Evolutionary conservation across 2,329 filamentous ascomycete genomes (phyloP).

Genomic region (Fusarium floridanum): DNA sequence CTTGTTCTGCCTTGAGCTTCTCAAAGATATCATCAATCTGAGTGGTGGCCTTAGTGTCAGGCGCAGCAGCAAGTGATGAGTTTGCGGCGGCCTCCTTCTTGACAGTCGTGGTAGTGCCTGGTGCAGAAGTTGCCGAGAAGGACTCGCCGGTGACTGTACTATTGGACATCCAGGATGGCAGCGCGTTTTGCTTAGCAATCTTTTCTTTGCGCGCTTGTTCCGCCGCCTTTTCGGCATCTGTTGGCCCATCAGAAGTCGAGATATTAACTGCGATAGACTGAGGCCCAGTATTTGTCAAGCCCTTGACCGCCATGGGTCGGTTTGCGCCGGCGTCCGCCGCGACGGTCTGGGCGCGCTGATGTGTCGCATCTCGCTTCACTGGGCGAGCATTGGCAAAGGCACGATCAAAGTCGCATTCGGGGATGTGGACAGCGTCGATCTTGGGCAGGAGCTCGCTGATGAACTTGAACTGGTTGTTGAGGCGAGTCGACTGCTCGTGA

Average conservation of each 20-base stretch:
- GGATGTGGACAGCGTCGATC: conserved; percentile 81
- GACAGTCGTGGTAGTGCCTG: conserved; percentile 35
- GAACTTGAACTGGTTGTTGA: conserved; percentile 85
- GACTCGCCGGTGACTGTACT: conserved; percentile 76
- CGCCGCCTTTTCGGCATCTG: conserved; percentile 75
- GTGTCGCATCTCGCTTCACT: conserved; percentile 74
- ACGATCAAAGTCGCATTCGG: conserved; percentile 79
- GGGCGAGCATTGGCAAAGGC: conserved; percentile 74
- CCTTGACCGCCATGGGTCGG: conserved; percentile 77
- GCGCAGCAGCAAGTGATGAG: conserved; percentile 51
- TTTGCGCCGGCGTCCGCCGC: conserved; percentile 66
- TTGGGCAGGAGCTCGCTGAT: conserved; percentile 81
- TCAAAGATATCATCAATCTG: conserved; percentile 77
- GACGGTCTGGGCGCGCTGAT: conserved; percentile 73
- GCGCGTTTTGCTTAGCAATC: conserved; percentile 75
- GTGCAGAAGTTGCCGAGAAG: conserved; percentile 57
- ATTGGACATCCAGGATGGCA: conserved; percentile 79
- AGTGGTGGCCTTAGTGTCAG: conserved; percentile 66
- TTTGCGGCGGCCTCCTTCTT: conserved; percentile 63
- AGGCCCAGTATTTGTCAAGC: conserved; percentile 74
- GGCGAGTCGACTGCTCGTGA: conserved; percentile 77
- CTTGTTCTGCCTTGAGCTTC: conserved; percentile 72
- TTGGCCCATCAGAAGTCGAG: conserved; percentile 73
- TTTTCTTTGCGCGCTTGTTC: conserved; percentile 75
- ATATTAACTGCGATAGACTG: conserved; percentile 79